phyloP scores from a whole-genome alignment of 140 eudicot species.

The Bidens hawaiensis region DNA sequence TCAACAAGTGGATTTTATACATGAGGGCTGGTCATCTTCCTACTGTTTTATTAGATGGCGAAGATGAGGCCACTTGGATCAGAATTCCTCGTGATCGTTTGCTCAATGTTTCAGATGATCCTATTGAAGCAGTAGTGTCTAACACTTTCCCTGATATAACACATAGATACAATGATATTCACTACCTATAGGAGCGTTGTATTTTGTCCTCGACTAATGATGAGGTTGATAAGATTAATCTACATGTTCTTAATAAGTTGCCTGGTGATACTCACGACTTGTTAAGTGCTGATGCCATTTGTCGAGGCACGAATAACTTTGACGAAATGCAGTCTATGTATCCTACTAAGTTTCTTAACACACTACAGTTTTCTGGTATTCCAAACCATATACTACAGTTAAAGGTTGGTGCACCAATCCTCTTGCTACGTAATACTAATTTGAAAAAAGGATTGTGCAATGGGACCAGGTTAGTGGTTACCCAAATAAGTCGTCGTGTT shows the following conservation, averaged over 20 bases:
- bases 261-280: neutral
- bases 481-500: neutral
- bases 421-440: neutral
- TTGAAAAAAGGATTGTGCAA: neutral
- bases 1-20: neutral
- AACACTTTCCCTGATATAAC: neutral
- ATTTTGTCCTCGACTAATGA: constrained; percentile 1
- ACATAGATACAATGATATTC: neutral
- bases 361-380: neutral
- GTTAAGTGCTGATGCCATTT: neutral
- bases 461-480: neutral
- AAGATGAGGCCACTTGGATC: neutral
- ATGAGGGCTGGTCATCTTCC: neutral
- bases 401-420: neutral
- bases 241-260: neutral
- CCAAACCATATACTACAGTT: neutral
- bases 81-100: neutral
- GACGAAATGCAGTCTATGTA: neutral
- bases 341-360: neutral
- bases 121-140: neutral
- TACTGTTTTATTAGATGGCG: neutral
- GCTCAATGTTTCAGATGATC: neutral
- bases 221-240: neutral
- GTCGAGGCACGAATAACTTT: neutral
- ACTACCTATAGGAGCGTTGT: neutral